A percentile compares a stretch with the other conserved stretches of the same genome.
Conservation (phyloP, 2,329 filamentous ascomycete species). For the Beauveria caledonica region DNA sequence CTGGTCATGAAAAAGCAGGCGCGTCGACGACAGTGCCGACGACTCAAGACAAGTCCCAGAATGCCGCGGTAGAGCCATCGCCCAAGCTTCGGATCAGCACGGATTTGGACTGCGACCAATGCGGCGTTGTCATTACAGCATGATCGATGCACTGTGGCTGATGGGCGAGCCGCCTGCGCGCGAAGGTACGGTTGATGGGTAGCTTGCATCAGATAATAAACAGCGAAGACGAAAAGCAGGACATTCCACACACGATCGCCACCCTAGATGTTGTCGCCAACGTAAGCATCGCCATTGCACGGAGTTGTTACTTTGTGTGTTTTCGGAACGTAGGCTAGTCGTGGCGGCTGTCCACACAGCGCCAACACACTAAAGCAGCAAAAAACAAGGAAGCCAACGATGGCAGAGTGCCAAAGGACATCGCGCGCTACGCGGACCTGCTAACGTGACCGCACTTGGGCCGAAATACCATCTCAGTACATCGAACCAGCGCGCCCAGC, state of each 20-base stretch:
- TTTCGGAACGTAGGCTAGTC: background rate
- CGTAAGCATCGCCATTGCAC: background rate
- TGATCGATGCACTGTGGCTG: background rate
- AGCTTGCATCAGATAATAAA: background rate
- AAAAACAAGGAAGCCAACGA: background rate
- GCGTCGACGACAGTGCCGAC: background rate
- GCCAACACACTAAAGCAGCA: background rate
- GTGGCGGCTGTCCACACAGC: background rate
- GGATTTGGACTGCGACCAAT: background rate
- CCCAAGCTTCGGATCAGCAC: background rate
- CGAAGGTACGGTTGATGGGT: background rate
- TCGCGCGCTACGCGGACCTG: background rate
- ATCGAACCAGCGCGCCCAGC: background rate
- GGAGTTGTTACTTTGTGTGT: background rate
- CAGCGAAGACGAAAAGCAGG: background rate
- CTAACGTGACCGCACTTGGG: background rate
- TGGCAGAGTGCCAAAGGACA: background rate
- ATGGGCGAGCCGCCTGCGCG: background rate
- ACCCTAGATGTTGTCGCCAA: background rate
- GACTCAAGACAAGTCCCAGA: background rate
- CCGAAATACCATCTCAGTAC: too few relatives aligned
- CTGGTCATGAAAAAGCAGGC: background rate
- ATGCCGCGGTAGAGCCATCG: background rate
- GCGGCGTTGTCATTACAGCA: background rate
- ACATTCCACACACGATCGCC: background rate